Conservation (phyloP, 1,284 basidiomycete genomes). For the Ganoderma lucidum region DNA sequence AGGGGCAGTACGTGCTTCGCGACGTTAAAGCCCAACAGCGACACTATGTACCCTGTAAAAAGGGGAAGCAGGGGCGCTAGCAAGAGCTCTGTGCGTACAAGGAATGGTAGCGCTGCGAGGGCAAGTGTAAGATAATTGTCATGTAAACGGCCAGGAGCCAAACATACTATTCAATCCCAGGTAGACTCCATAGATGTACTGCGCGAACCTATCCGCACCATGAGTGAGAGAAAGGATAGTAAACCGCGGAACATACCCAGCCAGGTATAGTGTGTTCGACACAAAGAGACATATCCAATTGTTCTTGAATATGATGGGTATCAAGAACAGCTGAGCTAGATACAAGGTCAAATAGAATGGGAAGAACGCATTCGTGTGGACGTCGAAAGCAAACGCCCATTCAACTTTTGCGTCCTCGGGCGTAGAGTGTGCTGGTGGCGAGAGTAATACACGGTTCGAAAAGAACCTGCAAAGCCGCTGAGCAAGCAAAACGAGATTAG, state of each 20-base stretch:
- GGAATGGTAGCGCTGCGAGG: conserved; percentile 83
- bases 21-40: conserved; percentile 90
- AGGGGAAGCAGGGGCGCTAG: conserved; percentile 87
- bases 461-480: conserved; percentile 56
- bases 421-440: conserved; percentile 77
- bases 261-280: conserved; percentile 93
- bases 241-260: conserved; percentile 64
- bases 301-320: conserved; percentile 81
- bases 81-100: conserved; percentile 86
- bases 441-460: conserved; percentile 75
- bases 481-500: not conserved
- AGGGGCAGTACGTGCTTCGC: conserved; percentile 77
- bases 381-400: conserved; percentile 95
- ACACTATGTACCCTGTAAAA: conserved; percentile 85
- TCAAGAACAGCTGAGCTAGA: conserved; percentile 84
- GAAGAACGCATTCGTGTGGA: conserved; percentile 95
- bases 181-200: conserved; percentile 92
- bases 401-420: conserved; percentile 80
- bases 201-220: conserved; percentile 64
- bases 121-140: conserved; percentile 3
- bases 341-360: conserved; percentile 91
- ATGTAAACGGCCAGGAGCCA: not conserved
- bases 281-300: conserved; percentile 93
- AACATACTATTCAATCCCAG: conserved; percentile 80
- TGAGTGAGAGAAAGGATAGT: not conserved